Evolutionary conservation across 352 stramenopile genomes (phyloP).

Genomic region (Pythium guiyangense): DNA sequence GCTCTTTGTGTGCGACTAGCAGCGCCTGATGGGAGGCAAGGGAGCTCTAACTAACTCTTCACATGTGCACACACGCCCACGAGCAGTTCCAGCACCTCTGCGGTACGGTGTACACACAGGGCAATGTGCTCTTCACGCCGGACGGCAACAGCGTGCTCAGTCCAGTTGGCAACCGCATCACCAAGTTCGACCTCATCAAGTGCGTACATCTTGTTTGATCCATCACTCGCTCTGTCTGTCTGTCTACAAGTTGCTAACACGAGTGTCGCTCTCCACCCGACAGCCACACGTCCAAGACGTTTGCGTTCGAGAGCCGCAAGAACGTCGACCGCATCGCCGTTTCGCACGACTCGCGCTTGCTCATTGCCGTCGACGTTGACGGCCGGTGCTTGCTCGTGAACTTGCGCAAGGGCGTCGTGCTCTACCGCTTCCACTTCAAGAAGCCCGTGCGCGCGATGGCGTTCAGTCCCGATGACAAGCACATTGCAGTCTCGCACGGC

Average conservation of each 20-base stretch:
- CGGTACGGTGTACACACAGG: conserved; percentile 92
- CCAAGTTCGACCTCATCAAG: conserved; percentile 93
- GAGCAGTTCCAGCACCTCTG: conserved; percentile 91
- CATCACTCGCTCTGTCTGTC: neutral
- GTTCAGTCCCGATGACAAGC: conserved; percentile 89
- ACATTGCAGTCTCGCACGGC: conserved; percentile 85
- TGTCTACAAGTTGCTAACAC: neutral
- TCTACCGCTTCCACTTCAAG: conserved; percentile 95
- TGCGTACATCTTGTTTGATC: conserved; percentile 25
- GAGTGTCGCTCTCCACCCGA: too few species aligned
- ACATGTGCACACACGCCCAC: neutral
- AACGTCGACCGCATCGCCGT: conserved; percentile 87
- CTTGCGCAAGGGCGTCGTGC: conserved; percentile 81
- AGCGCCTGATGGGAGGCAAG: too few species aligned
- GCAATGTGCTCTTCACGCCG: conserved; percentile 91
- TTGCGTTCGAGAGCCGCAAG: conserved; percentile 90
- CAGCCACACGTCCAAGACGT: conserved; percentile 85
- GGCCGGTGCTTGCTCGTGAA: conserved; percentile 90
- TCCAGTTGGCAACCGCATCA: conserved; percentile 93
- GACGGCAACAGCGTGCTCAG: conserved; percentile 91
- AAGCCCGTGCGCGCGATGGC: conserved; percentile 76
- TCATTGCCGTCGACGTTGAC: conserved; percentile 89
- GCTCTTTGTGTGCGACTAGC: neutral
- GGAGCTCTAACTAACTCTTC: neutral
- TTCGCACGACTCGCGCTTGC: conserved; percentile 84